A percentile compares a stretch with the other conserved stretches of the same genome.
Conservation (phyloP, 768 basidiomycete genomes). For the Tricholoma hemisulphureum region DNA sequence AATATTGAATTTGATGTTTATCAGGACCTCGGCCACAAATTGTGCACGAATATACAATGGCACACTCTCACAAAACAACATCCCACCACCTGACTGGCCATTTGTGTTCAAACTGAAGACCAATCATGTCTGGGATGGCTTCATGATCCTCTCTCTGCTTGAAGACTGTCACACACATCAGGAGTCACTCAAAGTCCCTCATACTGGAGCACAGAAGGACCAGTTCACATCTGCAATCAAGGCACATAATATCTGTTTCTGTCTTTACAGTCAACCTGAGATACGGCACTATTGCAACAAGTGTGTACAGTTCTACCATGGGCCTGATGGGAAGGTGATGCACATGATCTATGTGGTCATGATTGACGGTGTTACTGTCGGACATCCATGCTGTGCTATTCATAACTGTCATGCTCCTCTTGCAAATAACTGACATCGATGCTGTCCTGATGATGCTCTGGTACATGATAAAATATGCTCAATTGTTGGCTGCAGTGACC, state of each 20-base stretch:
- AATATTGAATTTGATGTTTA: too few relatives aligned
- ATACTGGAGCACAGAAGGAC: too few relatives aligned
- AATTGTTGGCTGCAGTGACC: constrained; percentile 16
- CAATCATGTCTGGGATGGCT: too few relatives aligned
- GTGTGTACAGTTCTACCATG: background rate
- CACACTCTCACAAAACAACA: background rate
- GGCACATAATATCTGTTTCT: too few relatives aligned
- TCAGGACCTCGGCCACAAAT: too few relatives aligned
- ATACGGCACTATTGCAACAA: background rate
- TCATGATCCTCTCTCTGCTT: too few relatives aligned
- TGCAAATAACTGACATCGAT: constrained; percentile 13
- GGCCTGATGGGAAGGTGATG: too few relatives aligned
- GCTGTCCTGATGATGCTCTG: constrained; percentile 23
- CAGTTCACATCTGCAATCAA: background rate
- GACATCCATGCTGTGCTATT: background rate
- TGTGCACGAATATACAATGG: too few relatives aligned
- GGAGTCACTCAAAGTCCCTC: too few relatives aligned
- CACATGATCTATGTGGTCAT: background rate
- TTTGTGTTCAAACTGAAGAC: too few relatives aligned
- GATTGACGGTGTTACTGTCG: background rate
- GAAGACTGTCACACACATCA: too few relatives aligned
- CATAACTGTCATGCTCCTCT: constrained; percentile 9
- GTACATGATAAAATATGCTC: constrained; percentile 14
- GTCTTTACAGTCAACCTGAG: too few relatives aligned
- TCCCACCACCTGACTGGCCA: background rate